phyloP scores from a whole-genome alignment of 257 asterid genomes.

The Solanum bulbocastanum region DNA sequence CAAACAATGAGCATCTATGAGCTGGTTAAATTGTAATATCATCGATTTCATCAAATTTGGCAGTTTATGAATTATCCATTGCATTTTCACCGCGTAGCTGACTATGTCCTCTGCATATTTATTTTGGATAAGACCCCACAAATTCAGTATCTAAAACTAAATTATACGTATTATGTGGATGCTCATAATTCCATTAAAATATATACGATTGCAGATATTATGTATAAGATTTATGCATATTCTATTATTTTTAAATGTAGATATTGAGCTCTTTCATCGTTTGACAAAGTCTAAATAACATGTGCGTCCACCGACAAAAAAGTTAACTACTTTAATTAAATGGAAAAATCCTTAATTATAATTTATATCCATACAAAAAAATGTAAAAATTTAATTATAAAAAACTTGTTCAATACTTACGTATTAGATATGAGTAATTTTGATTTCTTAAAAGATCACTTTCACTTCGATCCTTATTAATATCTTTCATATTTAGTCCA shows the following conservation, averaged over 20 bases:
- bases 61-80: neutral
- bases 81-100: conserved; percentile 5
- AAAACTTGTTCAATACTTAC: neutral
- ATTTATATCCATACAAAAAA: neutral
- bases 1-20: neutral
- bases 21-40: neutral
- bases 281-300: neutral
- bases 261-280: neutral
- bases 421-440: neutral
- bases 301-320: neutral
- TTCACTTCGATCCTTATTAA: neutral
- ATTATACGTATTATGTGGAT: no score
- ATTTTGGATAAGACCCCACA: no score
- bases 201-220: no score
- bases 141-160: no score
- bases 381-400: neutral
- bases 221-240: no score
- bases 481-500: neutral
- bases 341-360: neutral
- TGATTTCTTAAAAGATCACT: neutral
- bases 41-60: neutral
- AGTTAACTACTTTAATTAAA: neutral
- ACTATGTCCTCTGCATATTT: neutral
- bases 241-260: no score
- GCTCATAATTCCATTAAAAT: no score